Percentiles rank a stretch among this genome's conserved stretches.
phyloP scores from a whole-genome alignment of 805 yeast species.

The Ogataea methanolica region DNA sequence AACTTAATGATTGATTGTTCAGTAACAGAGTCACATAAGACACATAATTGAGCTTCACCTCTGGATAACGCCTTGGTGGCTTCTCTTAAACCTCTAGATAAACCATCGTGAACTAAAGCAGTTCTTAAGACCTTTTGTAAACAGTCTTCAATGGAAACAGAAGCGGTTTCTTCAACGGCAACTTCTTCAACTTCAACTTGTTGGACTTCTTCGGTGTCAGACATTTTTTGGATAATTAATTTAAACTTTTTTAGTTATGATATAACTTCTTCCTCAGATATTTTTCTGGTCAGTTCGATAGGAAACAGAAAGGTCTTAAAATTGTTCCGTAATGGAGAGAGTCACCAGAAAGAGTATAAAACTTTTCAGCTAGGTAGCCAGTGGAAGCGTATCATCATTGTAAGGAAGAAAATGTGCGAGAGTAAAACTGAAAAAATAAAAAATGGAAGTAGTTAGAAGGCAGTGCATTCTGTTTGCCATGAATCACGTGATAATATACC shows the following conservation, averaged over 20 bases:
- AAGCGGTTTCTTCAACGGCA: constrained; percentile 79
- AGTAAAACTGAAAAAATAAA: too few species aligned
- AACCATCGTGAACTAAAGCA: constrained; percentile 97
- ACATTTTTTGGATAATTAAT: constrained; percentile 39
- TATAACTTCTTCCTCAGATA: constrained; percentile 38
- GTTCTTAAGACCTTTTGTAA: constrained; percentile 97
- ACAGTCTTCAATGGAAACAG: constrained; percentile 97
- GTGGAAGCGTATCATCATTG: background rate
- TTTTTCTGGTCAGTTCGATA: constrained; percentile 33
- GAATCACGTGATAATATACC: constrained; percentile 9
- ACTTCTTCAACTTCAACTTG: constrained; percentile 73
- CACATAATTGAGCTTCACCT: constrained; percentile 97
- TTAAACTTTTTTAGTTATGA: background rate
- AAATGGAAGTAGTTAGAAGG: too few species aligned
- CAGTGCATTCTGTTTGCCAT: too few species aligned
- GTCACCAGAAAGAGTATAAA: background rate
- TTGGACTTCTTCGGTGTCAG: constrained; percentile 90
- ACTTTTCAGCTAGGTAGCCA: background rate
- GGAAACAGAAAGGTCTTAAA: background rate
- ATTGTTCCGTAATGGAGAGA: background rate
- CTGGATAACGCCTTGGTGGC: constrained; percentile 97
- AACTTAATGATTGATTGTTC: constrained; percentile 95
- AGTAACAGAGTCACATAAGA: constrained; percentile 96
- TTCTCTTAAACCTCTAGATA: constrained; percentile 99
- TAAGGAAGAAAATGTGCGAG: background rate